A percentile compares a stretch with the other conserved stretches of the same genome.
phyloP scores from a whole-genome alignment of 371 early-diverging fungal genomes.

The Nematocida sp. region DNA sequence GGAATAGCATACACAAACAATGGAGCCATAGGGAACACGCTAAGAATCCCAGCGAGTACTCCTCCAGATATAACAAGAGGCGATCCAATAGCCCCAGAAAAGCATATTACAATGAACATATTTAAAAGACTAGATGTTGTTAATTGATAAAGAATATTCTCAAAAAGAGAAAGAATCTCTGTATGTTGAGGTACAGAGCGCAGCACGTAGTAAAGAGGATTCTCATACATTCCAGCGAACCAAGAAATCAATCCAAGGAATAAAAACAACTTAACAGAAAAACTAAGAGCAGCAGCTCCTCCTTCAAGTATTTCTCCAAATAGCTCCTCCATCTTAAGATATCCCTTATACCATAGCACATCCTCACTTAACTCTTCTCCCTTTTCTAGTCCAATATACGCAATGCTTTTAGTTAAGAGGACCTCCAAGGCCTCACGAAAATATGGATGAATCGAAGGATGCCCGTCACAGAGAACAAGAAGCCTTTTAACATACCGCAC shows the following conservation, averaged over 20 bases:
- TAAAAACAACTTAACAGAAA: not conserved
- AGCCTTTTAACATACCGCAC: not conserved
- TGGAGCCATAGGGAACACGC: slow-evolving; percentile 25
- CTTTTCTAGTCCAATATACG: slow-evolving; percentile 8
- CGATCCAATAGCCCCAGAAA: not conserved
- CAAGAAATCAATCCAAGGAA: slow-evolving; percentile 13
- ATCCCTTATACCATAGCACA: slow-evolving; percentile 1
- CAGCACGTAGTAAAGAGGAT: slow-evolving; percentile 33
- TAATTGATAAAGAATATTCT: slow-evolving; percentile 2
- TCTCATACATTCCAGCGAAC: not conserved
- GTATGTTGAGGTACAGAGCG: not conserved
- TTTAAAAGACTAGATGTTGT: slow-evolving; percentile 3
- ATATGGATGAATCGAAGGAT: not conserved
- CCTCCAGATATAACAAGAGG: slow-evolving; percentile 12
- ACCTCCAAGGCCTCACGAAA: not conserved
- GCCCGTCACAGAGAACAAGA: not conserved
- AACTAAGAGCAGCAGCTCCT: not conserved
- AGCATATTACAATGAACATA: not conserved
- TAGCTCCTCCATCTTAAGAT: slow-evolving; percentile 5
- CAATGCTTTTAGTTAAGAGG: not conserved
- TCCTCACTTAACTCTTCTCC: slow-evolving; percentile 10
- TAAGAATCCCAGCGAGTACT: slow-evolving; percentile 6
- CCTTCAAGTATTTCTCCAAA: slow-evolving; percentile 8
- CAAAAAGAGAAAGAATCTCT: not conserved
- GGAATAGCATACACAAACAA: slow-evolving; percentile 14